Evolutionary conservation across 2,329 filamentous ascomycete species (phyloP).

Genomic region (Monosporascus sp.): DNA sequence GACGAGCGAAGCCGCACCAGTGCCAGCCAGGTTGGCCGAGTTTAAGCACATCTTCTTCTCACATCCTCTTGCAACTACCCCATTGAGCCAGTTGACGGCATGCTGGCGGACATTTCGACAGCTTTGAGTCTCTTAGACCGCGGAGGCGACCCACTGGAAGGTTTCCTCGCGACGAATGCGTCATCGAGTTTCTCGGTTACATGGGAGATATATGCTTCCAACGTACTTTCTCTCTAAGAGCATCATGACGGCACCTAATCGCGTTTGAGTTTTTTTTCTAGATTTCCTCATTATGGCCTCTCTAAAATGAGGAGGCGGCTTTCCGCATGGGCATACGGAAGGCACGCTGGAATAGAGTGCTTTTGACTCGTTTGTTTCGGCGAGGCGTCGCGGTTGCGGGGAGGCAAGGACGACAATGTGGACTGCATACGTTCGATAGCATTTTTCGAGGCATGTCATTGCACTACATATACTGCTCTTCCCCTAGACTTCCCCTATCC

Average conservation of each 20-base stretch:
- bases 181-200: too few species aligned
- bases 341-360: slow-evolving; percentile 1
- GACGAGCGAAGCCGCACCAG: slow-evolving; percentile 76
- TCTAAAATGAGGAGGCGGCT: neutral
- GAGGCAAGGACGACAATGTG: slow-evolving; percentile 3
- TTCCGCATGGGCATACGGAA: neutral
- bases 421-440: slow-evolving; percentile 3
- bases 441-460: slow-evolving; percentile 7
- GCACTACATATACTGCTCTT: neutral
- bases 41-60: slow-evolving; percentile 9
- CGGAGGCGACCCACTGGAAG: too few species aligned
- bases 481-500: neutral
- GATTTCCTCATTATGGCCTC: slow-evolving; percentile 6
- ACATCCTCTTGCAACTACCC: neutral
- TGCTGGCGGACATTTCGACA: too few species aligned
- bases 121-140: too few species aligned
- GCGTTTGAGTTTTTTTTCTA: too few species aligned
- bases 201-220: too few species aligned
- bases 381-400: neutral
- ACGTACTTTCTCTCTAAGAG: too few species aligned
- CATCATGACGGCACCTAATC: too few species aligned
- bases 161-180: too few species aligned
- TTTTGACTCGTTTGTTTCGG: slow-evolving; percentile 3
- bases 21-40: slow-evolving; percentile 56
- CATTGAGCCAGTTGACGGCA: neutral